Evolutionary conservation across 345 rosid species (phyloP).

Genomic region (Sisymbrium irio): DNA sequence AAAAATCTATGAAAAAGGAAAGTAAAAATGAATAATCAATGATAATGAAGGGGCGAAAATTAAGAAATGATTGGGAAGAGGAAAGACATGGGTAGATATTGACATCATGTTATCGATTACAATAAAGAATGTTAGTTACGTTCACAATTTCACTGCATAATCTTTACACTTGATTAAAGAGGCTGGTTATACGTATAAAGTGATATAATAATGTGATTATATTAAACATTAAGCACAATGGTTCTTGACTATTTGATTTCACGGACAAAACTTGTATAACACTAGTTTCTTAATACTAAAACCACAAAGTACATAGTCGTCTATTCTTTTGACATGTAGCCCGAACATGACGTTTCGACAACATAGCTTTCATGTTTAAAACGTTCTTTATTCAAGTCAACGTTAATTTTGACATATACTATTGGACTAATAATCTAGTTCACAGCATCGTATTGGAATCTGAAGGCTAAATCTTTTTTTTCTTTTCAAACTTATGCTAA

Average conservation of each 20-base stretch:
- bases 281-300: neutral
- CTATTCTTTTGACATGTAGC: neutral
- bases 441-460: too few species aligned
- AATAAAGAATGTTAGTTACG: conserved; percentile 12
- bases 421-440: too few species aligned
- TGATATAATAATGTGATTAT: neutral
- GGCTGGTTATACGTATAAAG: neutral
- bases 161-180: neutral
- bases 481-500: too few species aligned
- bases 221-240: neutral
- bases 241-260: neutral
- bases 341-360: neutral
- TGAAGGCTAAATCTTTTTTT: too few species aligned
- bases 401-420: neutral
- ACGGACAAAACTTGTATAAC: neutral
- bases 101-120: neutral
- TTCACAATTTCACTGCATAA: conserved; percentile 25
- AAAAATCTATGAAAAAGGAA: neutral
- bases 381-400: neutral
- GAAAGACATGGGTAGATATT: conserved; percentile 18
- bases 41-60: neutral
- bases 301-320: neutral
- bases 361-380: neutral
- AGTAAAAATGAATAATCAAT: conserved; percentile 6
- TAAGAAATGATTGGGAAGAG: conserved; percentile 32